Conservation (phyloP, 345 rosid species). For the Eucalyptus curtisii region DNA sequence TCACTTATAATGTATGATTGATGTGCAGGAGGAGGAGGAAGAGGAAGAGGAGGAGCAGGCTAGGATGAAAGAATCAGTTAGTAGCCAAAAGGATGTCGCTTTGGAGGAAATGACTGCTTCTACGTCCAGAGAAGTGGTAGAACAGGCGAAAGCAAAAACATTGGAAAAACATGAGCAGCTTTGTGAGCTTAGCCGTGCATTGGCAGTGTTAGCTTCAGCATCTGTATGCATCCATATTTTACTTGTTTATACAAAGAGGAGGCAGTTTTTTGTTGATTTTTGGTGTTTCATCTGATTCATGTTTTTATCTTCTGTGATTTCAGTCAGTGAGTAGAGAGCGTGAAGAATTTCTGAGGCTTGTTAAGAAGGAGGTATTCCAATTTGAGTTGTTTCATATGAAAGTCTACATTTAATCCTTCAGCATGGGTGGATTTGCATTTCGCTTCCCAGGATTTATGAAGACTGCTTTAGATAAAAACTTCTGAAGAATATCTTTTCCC, state of each 20-base stretch:
- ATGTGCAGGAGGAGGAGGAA: conserved; percentile 70
- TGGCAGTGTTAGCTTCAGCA: conserved; percentile 95
- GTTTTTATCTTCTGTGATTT: conserved; percentile 3
- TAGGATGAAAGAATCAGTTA: conserved; percentile 61
- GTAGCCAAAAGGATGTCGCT: conserved; percentile 61
- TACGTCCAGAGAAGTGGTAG: conserved; percentile 64
- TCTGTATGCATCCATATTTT: conserved; percentile 42
- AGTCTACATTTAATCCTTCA: background rate
- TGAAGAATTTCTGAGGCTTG: conserved; percentile 84
- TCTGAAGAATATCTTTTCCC: background rate
- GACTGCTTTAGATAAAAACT: background rate
- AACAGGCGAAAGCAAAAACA: conserved; percentile 72
- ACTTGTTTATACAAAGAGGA: background rate
- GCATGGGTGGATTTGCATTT: background rate
- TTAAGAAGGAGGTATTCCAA: conserved; percentile 68
- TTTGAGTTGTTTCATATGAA: background rate
- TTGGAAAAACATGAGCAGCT: conserved; percentile 91
- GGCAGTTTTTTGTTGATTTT: background rate
- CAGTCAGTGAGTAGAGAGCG: conserved; percentile 97
- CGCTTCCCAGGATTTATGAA: background rate
- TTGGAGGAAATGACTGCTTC: conserved; percentile 66
- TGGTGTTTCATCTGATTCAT: background rate
- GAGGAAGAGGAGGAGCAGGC: conserved; percentile 88
- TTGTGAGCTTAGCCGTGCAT: conserved; percentile 94
- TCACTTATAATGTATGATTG: background rate